Evolutionary conservation across 2,329 filamentous ascomycete genomes (phyloP), one percentile per base, ranked within the genome.

Genomic region (Chaetomiaceae sp.): DNA sequence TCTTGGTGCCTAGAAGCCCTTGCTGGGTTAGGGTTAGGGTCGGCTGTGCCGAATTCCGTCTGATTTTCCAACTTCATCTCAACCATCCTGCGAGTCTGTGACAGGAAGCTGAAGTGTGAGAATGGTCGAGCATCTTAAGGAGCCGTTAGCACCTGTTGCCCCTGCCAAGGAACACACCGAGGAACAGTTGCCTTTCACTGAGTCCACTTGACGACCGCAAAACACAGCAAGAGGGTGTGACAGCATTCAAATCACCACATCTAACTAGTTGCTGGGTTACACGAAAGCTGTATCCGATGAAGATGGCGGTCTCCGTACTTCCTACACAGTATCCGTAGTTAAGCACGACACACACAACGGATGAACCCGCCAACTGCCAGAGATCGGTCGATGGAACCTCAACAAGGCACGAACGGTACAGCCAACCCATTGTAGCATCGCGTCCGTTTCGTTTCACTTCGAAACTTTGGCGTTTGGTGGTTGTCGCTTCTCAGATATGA

Each of bases 381-480:
- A 40, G 37, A 25, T 25, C 37, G 17, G 15, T 20, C 37, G 9
- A 40, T n/a, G n/a, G n/a, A n/a, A n/a, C n/a, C n/a, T n/a, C n/a
- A n/a, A n/a, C n/a, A n/a, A n/a, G n/a, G n/a, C n/a, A n/a, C n/a
- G n/a, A n/a, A n/a, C n/a, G n/a, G n/a, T n/a, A n/a, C n/a, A n/a
- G n/a, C n/a, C n/a, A n/a, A n/a, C n/a, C 25, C 45, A 8, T 20
- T 33, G 23, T 43, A 33, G 40, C 38, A 44, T 46, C 39, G 44
- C 39, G 43, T 43, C 43, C 51, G 58, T 60, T 60, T 60, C 55
- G 58, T 58, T 58, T 58, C 58, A 60, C 29, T 14, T 44, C 17
- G 29, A 43, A 48, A 48, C 39, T 31, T 46, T 40, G 34, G 50
- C 46, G 47, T 54, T 56, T 51, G 51, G 54, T 55, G 54, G 54